Percentiles rank a stretch among this genome's conserved stretches.
Evolutionary conservation across 805 yeast genomes (phyloP).

Genomic region (Kuraishia borneana): DNA sequence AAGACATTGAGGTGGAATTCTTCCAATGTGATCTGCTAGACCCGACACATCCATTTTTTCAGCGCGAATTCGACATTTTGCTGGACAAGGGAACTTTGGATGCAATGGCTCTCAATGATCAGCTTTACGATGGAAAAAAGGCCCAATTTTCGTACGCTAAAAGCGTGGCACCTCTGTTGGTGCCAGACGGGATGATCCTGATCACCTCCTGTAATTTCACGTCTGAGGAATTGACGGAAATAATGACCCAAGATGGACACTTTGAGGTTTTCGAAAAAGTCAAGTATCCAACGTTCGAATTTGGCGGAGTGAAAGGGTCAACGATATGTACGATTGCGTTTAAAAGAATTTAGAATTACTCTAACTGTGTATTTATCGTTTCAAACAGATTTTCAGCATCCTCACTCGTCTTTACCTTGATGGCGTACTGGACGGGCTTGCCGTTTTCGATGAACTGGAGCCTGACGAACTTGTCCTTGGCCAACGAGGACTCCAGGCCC

Average conservation of each 20-base stretch:
- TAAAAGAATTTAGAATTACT: conserved; percentile 19
- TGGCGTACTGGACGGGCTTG: conserved; percentile 72
- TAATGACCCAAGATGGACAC: conserved; percentile 34
- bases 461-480: conserved; percentile 76
- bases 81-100: conserved; percentile 94
- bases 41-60: conserved; percentile 21
- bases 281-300: conserved; percentile 71
- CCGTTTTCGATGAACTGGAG: conserved; percentile 54
- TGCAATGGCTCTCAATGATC: conserved; percentile 83
- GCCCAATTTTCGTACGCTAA: conserved; percentile 51
- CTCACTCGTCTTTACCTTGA: conserved; percentile 57
- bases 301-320: conserved; percentile 84
- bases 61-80: conserved; percentile 50
- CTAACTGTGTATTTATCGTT: conserved; percentile 22
- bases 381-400: conserved; percentile 49
- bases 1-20: conserved; percentile 32
- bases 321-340: conserved; percentile 86
- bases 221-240: conserved; percentile 52
- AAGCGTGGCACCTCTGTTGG: conserved; percentile 47
- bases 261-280: conserved; percentile 55
- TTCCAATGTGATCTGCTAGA: conserved; percentile 59
- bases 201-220: conserved; percentile 95
- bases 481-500: conserved; percentile 81
- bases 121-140: conserved; percentile 31
- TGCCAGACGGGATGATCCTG: conserved; percentile 45